Conservation (phyloP, 352 stramenopile species). For the Pythium brachiatum region DNA sequence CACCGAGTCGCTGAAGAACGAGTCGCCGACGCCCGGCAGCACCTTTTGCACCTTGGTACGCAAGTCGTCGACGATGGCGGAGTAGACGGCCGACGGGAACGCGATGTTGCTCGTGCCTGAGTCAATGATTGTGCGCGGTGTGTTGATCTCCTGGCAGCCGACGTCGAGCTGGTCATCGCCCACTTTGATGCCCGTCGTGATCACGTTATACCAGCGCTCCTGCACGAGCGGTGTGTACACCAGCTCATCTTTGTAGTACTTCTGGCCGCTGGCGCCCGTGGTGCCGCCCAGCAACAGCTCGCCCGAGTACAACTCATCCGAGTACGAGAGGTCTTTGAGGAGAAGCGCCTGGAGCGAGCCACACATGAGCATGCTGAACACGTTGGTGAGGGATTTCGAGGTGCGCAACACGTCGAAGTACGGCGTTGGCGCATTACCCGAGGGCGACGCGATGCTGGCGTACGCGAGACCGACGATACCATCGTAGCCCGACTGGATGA, state of each 20-base stretch:
- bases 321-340: slow-evolving; percentile 34
- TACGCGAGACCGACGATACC: slow-evolving; percentile 74
- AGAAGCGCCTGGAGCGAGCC: slow-evolving; percentile 66
- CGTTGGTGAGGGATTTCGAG: slow-evolving; percentile 34
- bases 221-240: slow-evolving; percentile 77
- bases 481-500: slow-evolving; percentile 71
- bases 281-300: slow-evolving; percentile 63
- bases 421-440: slow-evolving; percentile 38
- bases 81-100: slow-evolving; percentile 68
- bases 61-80: slow-evolving; percentile 48
- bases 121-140: slow-evolving; percentile 70
- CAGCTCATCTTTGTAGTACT: slow-evolving; percentile 58
- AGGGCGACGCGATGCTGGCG: slow-evolving; percentile 56
- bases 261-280: slow-evolving; percentile 39
- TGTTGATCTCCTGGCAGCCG: slow-evolving; percentile 67
- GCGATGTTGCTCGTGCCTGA: slow-evolving; percentile 81
- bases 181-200: slow-evolving; percentile 69
- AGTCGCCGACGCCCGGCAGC: slow-evolving; percentile 35
- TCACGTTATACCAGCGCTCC: slow-evolving; percentile 74
- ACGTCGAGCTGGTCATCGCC: slow-evolving; percentile 41
- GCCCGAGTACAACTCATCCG: slow-evolving; percentile 48
- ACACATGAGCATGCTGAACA: slow-evolving; percentile 79
- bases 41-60: slow-evolving; percentile 52
- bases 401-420: slow-evolving; percentile 61
- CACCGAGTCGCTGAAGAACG: slow-evolving; percentile 68